Evolutionary conservation across 129 eudicot genomes (phyloP), one percentile per base, ranked within the genome.

Genomic region (Arctium lappa): DNA sequence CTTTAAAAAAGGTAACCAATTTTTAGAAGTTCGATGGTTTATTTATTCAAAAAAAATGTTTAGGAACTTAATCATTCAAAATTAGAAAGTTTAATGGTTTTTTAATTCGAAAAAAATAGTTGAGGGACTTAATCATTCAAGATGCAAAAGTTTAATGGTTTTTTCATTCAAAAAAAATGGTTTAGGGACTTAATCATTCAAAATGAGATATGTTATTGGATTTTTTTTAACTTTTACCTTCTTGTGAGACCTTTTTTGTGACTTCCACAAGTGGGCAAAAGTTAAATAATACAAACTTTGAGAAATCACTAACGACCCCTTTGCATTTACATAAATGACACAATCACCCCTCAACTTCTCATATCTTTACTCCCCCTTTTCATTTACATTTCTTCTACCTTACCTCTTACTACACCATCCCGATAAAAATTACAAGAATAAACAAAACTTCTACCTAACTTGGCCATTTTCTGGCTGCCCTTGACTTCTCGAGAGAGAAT

Each of bases 401-500:
- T 36, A 69, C 22, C 81, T 73, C 78, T 62, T 75, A 56, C 81
- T 71, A 82, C 56, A 78, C 8, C 79, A 74, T 74, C 46, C 63
- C 42, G 22, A 15, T 50, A 53, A 39, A 29, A 69, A 53, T 31
- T 38, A 69, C 22, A 56, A 74, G 31, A 30, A 39, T 34, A 39
- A 76, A 44, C 40, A 42, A 76, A 32, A 44, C 18, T 8, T 84
- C 83, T 83, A 80, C 33, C 79, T 66, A 44, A 75, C 42, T 73
- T 48, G 75, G 2, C 77, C 75, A 44, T 74, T 84, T 79, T 72
- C 72, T 16, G 62, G 50, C 36, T 66, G 80, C 73, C 78, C 77
- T 74, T 79, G 88, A 71, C 81, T 74, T 86, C 85, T 84, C 5
- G 85, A 70, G 69, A 83, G 84, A 31, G 97, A 93, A 85, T 86